phyloP scores from a whole-genome alignment of 768 basidiomycete species.

The Mycena sanguinolenta region DNA sequence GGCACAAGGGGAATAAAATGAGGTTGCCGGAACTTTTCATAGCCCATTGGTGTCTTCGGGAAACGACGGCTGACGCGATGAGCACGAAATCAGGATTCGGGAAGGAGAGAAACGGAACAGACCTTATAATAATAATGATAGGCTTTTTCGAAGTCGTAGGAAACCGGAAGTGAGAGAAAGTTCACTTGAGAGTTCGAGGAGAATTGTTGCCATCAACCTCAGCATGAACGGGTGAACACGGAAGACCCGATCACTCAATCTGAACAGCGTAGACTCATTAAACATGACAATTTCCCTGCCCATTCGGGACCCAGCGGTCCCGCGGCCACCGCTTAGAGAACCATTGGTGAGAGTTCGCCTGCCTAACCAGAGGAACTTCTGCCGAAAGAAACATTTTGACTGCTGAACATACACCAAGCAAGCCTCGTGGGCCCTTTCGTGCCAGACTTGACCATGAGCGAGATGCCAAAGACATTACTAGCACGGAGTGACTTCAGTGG shows the following conservation, averaged over 20 bases:
- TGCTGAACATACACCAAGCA: background rate
- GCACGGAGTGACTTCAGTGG: background rate
- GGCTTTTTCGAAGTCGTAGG: slow-evolving; percentile 6
- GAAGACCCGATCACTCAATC: too few species aligned
- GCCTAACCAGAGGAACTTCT: background rate
- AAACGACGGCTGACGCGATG: background rate
- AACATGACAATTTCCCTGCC: too few species aligned
- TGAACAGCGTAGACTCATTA: too few species aligned
- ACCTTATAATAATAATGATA: background rate
- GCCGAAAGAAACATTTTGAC: background rate
- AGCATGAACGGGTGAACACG: too few species aligned
- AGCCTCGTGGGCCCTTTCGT: background rate
- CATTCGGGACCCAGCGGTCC: too few species aligned
- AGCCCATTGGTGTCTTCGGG: slow-evolving; percentile 8
- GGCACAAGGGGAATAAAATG: background rate
- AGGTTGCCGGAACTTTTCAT: background rate
- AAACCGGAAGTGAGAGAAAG: slow-evolving; percentile 7
- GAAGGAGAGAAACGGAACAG: background rate
- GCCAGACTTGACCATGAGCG: background rate
- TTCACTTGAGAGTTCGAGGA: too few species aligned
- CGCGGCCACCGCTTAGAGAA: too few species aligned
- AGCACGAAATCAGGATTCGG: slow-evolving; percentile 1
- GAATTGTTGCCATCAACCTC: too few species aligned
- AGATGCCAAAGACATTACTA: background rate
- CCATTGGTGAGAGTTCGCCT: too few species aligned